Conservation (phyloP, 2,329 filamentous ascomycete genomes). For the Penicillium sp. region DNA sequence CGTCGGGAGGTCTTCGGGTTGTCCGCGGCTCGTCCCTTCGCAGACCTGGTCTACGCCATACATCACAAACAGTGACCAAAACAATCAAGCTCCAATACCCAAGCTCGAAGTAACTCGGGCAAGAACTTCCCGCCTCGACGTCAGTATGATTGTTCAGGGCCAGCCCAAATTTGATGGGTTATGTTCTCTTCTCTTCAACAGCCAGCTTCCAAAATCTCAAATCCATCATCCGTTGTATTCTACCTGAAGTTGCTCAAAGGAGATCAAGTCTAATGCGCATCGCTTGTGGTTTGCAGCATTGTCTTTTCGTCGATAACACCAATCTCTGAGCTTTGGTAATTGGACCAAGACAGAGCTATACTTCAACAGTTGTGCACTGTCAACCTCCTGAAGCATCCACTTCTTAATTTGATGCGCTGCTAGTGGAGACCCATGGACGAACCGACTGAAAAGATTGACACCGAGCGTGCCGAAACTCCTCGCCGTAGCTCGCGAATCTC, state of each 20-base stretch:
- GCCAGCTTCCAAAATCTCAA: no score
- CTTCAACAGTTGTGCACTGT: neutral
- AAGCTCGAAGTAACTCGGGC: neutral
- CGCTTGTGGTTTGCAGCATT: no score
- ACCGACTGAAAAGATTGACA: slow-evolving; percentile 17
- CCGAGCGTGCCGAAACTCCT: slow-evolving; percentile 20
- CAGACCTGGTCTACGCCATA: slow-evolving; percentile 2
- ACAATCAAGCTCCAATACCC: neutral
- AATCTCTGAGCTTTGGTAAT: no score
- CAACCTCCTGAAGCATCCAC: neutral
- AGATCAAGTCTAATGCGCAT: no score
- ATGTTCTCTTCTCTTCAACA: neutral
- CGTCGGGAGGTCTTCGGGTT: slow-evolving; percentile 13
- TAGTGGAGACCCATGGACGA: slow-evolving; percentile 22
- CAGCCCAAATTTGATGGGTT: neutral
- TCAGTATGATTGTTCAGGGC: slow-evolving; percentile 34
- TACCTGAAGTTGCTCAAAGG: no score
- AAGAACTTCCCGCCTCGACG: slow-evolving; percentile 28
- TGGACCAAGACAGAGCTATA: no score
- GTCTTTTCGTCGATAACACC: no score
- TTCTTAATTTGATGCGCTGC: neutral
- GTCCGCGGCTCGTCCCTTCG: slow-evolving; percentile 5
- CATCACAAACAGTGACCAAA: neutral
- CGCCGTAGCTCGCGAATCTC: slow-evolving; percentile 40
- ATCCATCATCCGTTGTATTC: no score